Conservation (phyloP, 2,329 filamentous ascomycete genomes). For the Tolypocladium tropicale region DNA sequence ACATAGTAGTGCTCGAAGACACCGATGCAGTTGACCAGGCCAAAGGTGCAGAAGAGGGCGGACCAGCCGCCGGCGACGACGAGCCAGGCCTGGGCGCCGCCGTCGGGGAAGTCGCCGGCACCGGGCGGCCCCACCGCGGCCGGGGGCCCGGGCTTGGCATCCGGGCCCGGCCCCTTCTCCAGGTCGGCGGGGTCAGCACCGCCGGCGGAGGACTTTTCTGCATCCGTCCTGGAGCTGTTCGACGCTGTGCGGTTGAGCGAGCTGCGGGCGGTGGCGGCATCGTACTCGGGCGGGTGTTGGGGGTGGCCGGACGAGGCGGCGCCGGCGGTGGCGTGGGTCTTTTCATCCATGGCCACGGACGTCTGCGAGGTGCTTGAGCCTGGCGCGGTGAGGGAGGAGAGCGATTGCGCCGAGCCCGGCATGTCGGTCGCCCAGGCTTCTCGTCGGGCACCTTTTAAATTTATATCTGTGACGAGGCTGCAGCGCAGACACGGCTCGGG, state of each 20-base stretch:
- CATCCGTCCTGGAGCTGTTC: neutral
- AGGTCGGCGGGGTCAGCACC: conserved; percentile 1
- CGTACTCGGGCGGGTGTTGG: neutral
- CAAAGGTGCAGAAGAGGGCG: conserved; percentile 33
- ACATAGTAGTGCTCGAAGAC: conserved; percentile 52
- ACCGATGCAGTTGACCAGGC: conserved; percentile 34
- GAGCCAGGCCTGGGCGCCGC: conserved; percentile 46
- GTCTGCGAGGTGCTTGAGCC: neutral
- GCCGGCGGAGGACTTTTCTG: neutral
- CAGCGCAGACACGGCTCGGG: neutral
- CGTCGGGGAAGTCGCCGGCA: conserved; percentile 48
- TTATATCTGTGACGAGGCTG: neutral
- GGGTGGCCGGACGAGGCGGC: too few species aligned
- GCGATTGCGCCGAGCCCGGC: neutral
- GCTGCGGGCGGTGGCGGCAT: neutral
- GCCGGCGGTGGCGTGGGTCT: neutral
- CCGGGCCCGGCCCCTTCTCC: neutral
- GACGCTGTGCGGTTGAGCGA: neutral
- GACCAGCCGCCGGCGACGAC: conserved; percentile 39
- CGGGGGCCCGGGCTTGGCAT: neutral
- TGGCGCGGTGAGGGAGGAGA: neutral
- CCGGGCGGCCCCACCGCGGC: neutral
- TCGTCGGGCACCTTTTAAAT: too few species aligned
- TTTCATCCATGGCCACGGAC: neutral
- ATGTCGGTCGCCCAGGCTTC: neutral